Base-by-base conservation (phyloP, 495 filamentous ascomycete species). In the Cudoniella acicularis region DNA sequence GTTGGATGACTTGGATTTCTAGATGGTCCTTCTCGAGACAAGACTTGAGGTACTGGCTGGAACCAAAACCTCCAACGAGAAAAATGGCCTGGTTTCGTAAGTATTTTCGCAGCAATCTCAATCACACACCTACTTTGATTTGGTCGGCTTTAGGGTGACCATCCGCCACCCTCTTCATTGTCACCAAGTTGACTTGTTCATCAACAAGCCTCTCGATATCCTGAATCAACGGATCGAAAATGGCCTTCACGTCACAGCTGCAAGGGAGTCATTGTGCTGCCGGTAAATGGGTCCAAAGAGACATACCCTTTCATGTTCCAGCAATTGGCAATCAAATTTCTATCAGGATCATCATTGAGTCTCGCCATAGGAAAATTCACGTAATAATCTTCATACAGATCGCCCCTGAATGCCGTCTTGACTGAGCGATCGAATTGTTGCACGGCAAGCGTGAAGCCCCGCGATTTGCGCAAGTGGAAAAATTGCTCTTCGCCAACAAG, bases 31-130 rank as follows among this genome's bases (percentile, higher is more conserved):
- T 57, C 21, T 67, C 63, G 42, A 78, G 67, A 3, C 64, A 56
- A 27, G 57, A 23, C 17, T 73, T 72, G 0, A 78, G 66, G 30
- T 71, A 74, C 24, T 67, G 54, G 40, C 67, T 76, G 54, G 64
- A 67, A 8, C 76, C 77, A 58, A 79, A 76, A 6, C 76, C 76
- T 11, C 76, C 76, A 23, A 78, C 73, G 16, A 77, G 64, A 50
- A 75, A 70, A 24, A 50, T 50, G 20, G 48, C 48, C 48, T 50
- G 25, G 18, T 24, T 23, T 25, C 43, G 8, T 8, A 9, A 4
- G 43, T 47, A 17, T 21, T 47, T 4, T 17, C 43, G 8, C 6
- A 47, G 43, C 4, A 17, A 47, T n/a, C n/a, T 41, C 43, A 21
- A 17, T 9, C 8, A 10, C 23, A 10, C 6, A n/a, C 23, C 25